Conservation (phyloP, 2,329 filamentous ascomycete genomes). For the Bretziella fagacearum region DNA sequence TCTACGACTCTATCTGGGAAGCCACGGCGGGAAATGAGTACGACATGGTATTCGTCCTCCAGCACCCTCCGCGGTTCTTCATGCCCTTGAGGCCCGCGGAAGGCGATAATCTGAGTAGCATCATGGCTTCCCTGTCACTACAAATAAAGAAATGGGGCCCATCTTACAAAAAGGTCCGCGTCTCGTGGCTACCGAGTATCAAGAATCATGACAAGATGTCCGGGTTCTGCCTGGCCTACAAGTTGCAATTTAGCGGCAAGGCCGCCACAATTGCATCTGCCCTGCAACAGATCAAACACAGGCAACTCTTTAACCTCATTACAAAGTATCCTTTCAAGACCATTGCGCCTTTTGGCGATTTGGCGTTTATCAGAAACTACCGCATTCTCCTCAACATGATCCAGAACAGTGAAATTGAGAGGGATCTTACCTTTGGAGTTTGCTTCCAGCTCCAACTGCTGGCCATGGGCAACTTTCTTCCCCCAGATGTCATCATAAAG, state of each 20-base stretch:
- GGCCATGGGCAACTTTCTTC: conserved; percentile 44
- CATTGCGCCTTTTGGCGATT: background rate
- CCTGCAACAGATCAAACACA: background rate
- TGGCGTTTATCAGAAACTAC: conserved; percentile 10
- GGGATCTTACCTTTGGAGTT: conserved; percentile 32
- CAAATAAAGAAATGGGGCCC: background rate
- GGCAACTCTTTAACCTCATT: conserved; percentile 7
- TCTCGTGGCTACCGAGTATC: background rate
- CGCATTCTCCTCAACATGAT: conserved; percentile 19
- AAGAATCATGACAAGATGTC: conserved; percentile 6
- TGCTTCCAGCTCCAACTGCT: conserved; percentile 48
- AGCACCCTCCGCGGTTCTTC: conserved; percentile 35
- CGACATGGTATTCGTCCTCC: conserved; percentile 34
- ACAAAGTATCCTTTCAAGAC: conserved; percentile 6
- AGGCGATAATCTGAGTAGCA: background rate
- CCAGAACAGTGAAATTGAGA: conserved; percentile 21
- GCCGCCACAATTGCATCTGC: background rate
- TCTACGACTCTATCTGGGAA: conserved; percentile 31
- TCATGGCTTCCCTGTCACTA: background rate
- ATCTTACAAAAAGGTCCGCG: conserved; percentile 4
- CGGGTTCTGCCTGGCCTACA: conserved; percentile 10
- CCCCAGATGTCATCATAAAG: conserved; percentile 32
- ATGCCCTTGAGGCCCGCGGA: conserved; percentile 13
- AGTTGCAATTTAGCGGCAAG: conserved; percentile 2
- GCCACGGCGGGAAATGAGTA: conserved; percentile 24